These are phyloP conservation scores for Neofusicoccum laricinum DNA, from an alignment of 2,329 filamentous ascomycete genomes.

Conservation along the genomic window DNA sequence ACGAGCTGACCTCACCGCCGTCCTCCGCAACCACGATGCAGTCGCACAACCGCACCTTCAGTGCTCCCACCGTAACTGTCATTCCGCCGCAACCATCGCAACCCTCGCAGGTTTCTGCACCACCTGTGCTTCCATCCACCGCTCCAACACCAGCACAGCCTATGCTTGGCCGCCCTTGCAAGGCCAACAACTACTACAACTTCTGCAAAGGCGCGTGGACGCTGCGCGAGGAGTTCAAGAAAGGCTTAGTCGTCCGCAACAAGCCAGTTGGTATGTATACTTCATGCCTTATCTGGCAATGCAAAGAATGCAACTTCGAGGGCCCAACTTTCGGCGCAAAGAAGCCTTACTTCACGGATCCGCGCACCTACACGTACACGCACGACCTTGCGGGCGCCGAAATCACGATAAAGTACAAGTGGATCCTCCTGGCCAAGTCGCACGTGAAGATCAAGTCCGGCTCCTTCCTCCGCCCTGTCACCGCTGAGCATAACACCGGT, in stretches of 20 bases:
- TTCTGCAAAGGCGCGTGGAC: constrained; percentile 42
- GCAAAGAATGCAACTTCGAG: constrained; percentile 33
- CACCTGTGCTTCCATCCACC: constrained; percentile 29
- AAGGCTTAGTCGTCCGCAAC: constrained; percentile 29
- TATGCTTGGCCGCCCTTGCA: constrained; percentile 32
- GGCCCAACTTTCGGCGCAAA: constrained; percentile 26
- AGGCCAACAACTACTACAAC: constrained; percentile 40
- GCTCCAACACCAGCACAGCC: not conserved
- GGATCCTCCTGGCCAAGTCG: constrained; percentile 38
- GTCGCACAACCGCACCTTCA: constrained; percentile 1
- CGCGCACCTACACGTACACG: constrained; percentile 23
- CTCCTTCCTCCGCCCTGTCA: not conserved
- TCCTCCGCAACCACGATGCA: not conserved
- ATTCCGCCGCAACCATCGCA: not conserved
- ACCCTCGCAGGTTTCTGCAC: not conserved
- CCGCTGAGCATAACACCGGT: not conserved
- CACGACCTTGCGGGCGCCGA: not conserved
- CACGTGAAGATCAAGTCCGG: constrained; percentile 27
- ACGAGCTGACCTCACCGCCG: constrained; percentile 3
- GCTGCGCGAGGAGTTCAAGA: constrained; percentile 31
- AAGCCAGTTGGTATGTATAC: constrained; percentile 36
- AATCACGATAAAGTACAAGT: constrained; percentile 28
- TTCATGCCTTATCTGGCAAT: constrained; percentile 33
- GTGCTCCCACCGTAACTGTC: constrained; percentile 6
- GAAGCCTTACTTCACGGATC: constrained; percentile 29